These are phyloP conservation scores for Waltiozyma sp. DNA, from an alignment of 1,139 yeast genomes.

Conservation along the genomic window DNA sequence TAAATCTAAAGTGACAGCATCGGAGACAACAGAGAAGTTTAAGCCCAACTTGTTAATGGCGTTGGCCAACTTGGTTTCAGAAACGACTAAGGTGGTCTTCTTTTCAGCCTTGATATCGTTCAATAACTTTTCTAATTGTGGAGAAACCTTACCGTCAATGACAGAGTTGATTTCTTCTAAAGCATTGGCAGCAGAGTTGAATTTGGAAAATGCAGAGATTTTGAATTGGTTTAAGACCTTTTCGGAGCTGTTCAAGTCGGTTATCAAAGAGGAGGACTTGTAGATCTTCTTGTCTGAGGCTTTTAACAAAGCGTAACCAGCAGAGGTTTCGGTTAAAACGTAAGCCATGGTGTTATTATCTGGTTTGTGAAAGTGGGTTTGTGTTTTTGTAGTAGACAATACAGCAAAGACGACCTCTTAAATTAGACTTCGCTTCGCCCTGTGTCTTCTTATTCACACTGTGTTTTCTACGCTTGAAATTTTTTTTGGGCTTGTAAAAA, in stretches of 20 bases:
- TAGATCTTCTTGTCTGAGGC: constrained; percentile 96
- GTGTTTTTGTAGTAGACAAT: neutral
- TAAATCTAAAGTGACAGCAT: constrained; percentile 88
- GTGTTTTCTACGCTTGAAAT: neutral
- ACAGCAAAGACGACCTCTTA: neutral
- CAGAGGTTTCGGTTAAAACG: constrained; percentile 95
- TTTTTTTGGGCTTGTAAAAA: neutral
- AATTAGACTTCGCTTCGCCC: neutral
- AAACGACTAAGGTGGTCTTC: constrained; percentile 82
- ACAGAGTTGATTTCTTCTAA: constrained; percentile 89
- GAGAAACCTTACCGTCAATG: constrained; percentile 88
- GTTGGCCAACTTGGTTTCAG: constrained; percentile 92
- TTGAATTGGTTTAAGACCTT: constrained; percentile 74
- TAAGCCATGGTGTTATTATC: constrained; percentile 53
- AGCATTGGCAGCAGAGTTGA: constrained; percentile 90
- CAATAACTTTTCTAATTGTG: constrained; percentile 65
- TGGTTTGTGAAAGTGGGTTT: neutral
- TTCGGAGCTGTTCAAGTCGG: constrained; percentile 75
- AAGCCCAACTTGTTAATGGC: constrained; percentile 91
- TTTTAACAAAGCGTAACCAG: constrained; percentile 94
- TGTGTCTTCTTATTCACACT: neutral
- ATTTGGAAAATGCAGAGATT: constrained; percentile 90
- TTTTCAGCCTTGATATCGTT: constrained; percentile 79
- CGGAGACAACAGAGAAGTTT: constrained; percentile 81
- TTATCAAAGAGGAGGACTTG: constrained; percentile 64